These are phyloP conservation scores for Drechmeria coniospora DNA, from an alignment of 2,329 filamentous ascomycete genomes.

Conservation along the genomic window DNA sequence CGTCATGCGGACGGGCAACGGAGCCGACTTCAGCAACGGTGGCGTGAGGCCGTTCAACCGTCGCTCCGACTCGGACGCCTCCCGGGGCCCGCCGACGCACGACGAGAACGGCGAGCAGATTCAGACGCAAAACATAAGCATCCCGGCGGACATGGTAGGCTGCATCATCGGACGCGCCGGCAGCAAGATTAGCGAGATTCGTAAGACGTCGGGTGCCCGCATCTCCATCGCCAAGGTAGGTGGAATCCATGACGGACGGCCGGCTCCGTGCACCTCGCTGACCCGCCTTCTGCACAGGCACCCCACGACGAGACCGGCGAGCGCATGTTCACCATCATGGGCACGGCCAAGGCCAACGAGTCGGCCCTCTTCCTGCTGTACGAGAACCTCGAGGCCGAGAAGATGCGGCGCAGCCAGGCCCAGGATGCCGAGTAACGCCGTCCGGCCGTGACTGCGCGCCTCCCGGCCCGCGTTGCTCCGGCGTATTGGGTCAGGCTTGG, in stretches of 20 bases:
- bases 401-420: conserved; percentile 88
- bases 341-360: conserved; percentile 84
- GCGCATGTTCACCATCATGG: conserved; percentile 99
- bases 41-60: conserved; percentile 51
- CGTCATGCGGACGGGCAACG: conserved; percentile 91
- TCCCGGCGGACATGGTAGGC: conserved; percentile 97
- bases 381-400: conserved; percentile 97
- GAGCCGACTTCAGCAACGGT: conserved; percentile 89
- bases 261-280: background rate
- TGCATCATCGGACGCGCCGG: conserved; percentile 95
- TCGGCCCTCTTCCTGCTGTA: conserved; percentile 91
- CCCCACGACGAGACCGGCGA: conserved; percentile 95
- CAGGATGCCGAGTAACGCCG: conserved; percentile 34
- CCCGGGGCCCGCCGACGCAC: conserved; percentile 70
- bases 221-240: conserved; percentile 89
- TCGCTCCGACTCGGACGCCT: conserved; percentile 69
- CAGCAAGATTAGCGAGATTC: conserved; percentile 97
- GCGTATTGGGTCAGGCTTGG: conserved; percentile 33
- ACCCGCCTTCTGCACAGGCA: conserved; percentile 29
- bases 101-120: conserved; percentile 96
- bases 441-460: conserved; percentile 2
- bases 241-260: background rate
- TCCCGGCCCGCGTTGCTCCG: conserved; percentile 13
- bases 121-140: conserved; percentile 98
- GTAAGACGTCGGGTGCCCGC: conserved; percentile 86